phyloP scores from a whole-genome alignment of 805 yeast genomes.

The Soucietia sequanensis region DNA sequence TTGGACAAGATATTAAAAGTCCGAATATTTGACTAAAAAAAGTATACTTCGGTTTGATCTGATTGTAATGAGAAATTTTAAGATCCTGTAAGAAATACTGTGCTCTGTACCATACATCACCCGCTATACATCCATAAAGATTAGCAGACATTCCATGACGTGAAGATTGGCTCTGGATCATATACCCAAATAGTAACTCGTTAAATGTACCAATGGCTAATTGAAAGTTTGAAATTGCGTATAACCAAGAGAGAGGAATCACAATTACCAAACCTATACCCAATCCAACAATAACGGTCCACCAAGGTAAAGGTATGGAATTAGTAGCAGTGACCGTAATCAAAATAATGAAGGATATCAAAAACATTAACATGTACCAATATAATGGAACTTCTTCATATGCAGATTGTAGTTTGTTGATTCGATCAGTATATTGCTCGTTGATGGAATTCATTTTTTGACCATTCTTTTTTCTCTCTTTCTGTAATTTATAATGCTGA shows the following conservation, averaged over 20 bases:
- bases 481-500: slow-evolving; percentile 1
- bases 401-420: slow-evolving; percentile 38
- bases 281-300: slow-evolving; percentile 45
- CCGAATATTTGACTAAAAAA: slow-evolving; percentile 54
- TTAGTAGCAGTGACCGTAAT: slow-evolving; percentile 32
- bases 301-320: slow-evolving; percentile 40
- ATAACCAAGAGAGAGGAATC: slow-evolving; percentile 49
- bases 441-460: slow-evolving; percentile 8
- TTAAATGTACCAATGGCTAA: slow-evolving; percentile 52
- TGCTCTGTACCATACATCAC: slow-evolving; percentile 53
- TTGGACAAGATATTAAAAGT: slow-evolving; percentile 51
- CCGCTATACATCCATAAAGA: slow-evolving; percentile 51
- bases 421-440: slow-evolving; percentile 35
- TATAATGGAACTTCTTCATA: slow-evolving; percentile 42
- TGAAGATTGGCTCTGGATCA: slow-evolving; percentile 32
- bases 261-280: slow-evolving; percentile 45
- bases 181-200: slow-evolving; percentile 46
- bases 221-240: slow-evolving; percentile 52
- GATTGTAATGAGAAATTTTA: slow-evolving; percentile 53
- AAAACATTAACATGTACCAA: slow-evolving; percentile 42
- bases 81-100: slow-evolving; percentile 15
- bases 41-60: slow-evolving; percentile 49
- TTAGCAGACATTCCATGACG: slow-evolving; percentile 50
- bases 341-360: slow-evolving; percentile 32
- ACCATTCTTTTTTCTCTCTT: slow-evolving; percentile 4